Evolutionary conservation across 179 eudicot genomes (phyloP).

Genomic region (Dionaea muscipula): DNA sequence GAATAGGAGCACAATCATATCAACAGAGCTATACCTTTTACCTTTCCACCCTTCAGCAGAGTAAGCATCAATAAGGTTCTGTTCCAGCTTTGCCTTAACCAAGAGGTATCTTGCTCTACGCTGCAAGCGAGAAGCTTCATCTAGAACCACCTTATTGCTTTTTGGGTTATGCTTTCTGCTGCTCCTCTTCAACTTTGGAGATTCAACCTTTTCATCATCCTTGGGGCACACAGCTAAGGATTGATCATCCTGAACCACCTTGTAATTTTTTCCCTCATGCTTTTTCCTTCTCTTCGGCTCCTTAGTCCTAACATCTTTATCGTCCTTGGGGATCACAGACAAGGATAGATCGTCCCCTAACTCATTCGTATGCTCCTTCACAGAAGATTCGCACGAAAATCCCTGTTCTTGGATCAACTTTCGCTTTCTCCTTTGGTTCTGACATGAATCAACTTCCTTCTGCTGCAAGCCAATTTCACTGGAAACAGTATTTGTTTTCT

Average conservation of each 20-base stretch:
- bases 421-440: constrained; percentile 15
- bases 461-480: constrained; percentile 15
- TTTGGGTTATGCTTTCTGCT: constrained; percentile 37
- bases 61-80: constrained; percentile 90
- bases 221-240: constrained; percentile 7
- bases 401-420: constrained; percentile 8
- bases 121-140: constrained; percentile 59
- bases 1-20: constrained; percentile 10
- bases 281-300: no score
- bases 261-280: no score
- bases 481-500: constrained; percentile 15
- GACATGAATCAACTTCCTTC: constrained; percentile 8
- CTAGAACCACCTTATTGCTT: constrained; percentile 32
- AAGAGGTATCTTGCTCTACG: constrained; percentile 70
- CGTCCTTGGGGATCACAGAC: no score
- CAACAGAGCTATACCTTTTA: constrained; percentile 53
- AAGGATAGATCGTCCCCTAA: constrained; percentile 13
- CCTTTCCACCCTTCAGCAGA: constrained; percentile 96
- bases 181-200: constrained; percentile 26
- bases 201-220: constrained; percentile 17
- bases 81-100: constrained; percentile 74
- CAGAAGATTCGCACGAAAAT: constrained; percentile 17
- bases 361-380: constrained; percentile 19
- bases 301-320: no score
- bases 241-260: constrained; percentile 15